A percentile compares a stretch with the other conserved stretches of the same genome.
Conservation (phyloP, 179 eudicot genomes). For the Corrigiola litoralis region DNA sequence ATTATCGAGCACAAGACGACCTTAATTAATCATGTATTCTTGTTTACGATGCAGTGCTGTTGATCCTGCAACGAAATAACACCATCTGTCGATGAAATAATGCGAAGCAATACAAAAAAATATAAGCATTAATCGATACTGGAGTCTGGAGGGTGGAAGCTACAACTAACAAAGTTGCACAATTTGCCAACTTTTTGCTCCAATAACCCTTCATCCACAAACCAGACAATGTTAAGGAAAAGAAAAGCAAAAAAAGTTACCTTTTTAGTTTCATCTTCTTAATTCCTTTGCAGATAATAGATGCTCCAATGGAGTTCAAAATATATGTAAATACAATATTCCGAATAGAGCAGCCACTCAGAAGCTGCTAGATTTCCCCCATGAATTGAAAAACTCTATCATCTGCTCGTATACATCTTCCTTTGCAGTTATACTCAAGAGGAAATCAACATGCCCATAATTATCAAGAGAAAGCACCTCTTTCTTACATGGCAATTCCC, state of each 20-base stretch:
- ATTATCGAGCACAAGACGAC: background rate
- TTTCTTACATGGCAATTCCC: conserved; percentile 58
- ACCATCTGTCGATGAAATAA: background rate
- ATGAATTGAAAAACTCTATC: conserved; percentile 57
- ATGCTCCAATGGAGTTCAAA: background rate
- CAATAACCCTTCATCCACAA: background rate
- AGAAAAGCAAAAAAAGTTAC: conserved; percentile 9
- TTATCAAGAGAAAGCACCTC: conserved; percentile 71
- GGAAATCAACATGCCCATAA: conserved; percentile 86
- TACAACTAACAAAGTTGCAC: background rate
- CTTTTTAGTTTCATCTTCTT: background rate
- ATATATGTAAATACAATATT: background rate
- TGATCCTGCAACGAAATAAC: conserved; percentile 1
- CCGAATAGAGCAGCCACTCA: conserved; percentile 8
- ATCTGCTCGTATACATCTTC: conserved; percentile 64
- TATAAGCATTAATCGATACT: background rate
- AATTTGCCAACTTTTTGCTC: background rate
- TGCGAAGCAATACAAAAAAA: too few species aligned
- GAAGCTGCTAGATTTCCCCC: conserved; percentile 35
- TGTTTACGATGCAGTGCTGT: background rate
- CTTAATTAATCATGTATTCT: background rate
- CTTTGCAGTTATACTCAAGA: conserved; percentile 51
- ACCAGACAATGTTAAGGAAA: background rate
- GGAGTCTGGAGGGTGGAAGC: too few species aligned
- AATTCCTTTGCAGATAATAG: background rate